Percentiles rank a stretch among this genome's conserved stretches.
Conservation (phyloP, 2,329 filamentous ascomycete genomes). For the Fusarium sp. region DNA sequence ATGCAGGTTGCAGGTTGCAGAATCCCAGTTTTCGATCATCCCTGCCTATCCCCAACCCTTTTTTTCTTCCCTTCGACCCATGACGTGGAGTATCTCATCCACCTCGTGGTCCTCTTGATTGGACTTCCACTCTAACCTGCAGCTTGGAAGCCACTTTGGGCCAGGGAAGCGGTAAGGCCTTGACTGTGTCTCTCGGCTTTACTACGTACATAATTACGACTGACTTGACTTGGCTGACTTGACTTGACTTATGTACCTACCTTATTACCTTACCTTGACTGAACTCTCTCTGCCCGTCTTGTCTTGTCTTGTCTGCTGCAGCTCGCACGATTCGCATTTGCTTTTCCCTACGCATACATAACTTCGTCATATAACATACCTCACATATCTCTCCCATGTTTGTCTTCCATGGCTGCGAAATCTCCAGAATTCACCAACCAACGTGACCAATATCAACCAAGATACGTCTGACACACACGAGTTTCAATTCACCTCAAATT, state of each 20-base stretch:
- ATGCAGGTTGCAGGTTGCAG: slow-evolving; percentile 19
- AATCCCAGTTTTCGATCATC: slow-evolving; percentile 15
- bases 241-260: not conserved
- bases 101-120: slow-evolving; percentile 35
- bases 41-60: slow-evolving; percentile 30
- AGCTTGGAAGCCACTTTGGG: slow-evolving; percentile 39
- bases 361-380: slow-evolving; percentile 26
- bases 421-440: not conserved
- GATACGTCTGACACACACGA: slow-evolving; percentile 1
- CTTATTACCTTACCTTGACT: not conserved
- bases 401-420: slow-evolving; percentile 24
- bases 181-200: slow-evolving; percentile 29
- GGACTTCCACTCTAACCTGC: slow-evolving; percentile 37
- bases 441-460: slow-evolving; percentile 22
- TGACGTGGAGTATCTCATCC: slow-evolving; percentile 42
- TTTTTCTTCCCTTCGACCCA: slow-evolving; percentile 27
- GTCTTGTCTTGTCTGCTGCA: not conserved
- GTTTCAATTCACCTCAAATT: not conserved
- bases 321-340: slow-evolving; percentile 26
- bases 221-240: not conserved
- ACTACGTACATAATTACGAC: slow-evolving; percentile 26
- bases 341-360: not conserved
- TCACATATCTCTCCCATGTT: slow-evolving; percentile 4
- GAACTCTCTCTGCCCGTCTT: not conserved
- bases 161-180: slow-evolving; percentile 42